Percentiles rank a stretch among this genome's conserved stretches.
phyloP scores from a whole-genome alignment of 2,329 filamentous ascomycete species.

The Colletotrichum cuscutae region DNA sequence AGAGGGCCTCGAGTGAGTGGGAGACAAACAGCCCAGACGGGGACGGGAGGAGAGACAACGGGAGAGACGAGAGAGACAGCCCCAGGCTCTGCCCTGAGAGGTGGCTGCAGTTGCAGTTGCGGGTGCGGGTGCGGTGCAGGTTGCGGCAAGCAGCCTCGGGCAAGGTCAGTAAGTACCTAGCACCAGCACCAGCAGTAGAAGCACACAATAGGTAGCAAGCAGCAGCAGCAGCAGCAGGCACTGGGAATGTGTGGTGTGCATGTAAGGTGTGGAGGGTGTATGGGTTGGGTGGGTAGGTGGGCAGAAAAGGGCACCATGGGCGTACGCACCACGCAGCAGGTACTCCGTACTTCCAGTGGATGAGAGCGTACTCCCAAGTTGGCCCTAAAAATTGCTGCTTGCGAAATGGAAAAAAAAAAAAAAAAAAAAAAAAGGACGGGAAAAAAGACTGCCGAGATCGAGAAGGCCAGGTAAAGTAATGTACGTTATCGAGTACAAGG shows the following conservation, averaged over 20 bases:
- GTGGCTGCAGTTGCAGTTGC: neutral
- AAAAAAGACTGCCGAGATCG: neutral
- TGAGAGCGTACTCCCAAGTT: neutral
- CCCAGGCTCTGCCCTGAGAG: neutral
- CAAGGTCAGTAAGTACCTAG: no score
- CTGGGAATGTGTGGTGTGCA: slow-evolving; percentile 20
- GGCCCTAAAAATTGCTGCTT: neutral
- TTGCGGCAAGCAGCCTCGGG: neutral
- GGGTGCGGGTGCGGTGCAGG: neutral
- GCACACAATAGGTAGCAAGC: no score
- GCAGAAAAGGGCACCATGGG: neutral
- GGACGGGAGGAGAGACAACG: neutral
- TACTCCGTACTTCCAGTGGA: no score
- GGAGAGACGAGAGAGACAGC: neutral
- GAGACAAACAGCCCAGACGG: neutral
- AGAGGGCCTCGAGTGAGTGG: slow-evolving; percentile 1
- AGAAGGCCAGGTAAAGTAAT: neutral
- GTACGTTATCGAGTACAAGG: neutral
- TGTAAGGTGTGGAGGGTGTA: neutral
- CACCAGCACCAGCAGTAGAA: neutral
- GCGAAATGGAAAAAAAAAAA: neutral
- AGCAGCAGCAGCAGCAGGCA: neutral
- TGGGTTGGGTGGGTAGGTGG: neutral
- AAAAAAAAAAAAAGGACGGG: neutral
- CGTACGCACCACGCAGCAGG: neutral